These are phyloP conservation scores for Alternaria sp. DNA, from an alignment of 2,329 filamentous ascomycete species.

Conservation along the genomic window DNA sequence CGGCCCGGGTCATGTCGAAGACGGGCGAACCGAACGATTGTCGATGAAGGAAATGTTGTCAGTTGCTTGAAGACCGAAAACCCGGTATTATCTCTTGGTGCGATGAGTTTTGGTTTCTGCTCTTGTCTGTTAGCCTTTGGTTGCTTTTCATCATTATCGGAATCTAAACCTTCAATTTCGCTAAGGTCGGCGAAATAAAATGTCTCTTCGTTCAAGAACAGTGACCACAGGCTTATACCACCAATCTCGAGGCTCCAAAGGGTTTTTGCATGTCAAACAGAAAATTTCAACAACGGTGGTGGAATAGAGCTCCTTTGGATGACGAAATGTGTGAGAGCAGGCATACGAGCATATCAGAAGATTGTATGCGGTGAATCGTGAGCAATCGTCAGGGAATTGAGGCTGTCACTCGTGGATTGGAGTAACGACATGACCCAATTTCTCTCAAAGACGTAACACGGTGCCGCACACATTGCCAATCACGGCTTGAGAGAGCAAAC, in stretches of 20 bases:
- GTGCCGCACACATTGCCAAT: background rate
- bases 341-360: background rate
- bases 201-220: background rate
- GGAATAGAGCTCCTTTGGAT: background rate
- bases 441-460: background rate
- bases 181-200: background rate
- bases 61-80: constrained; percentile 3
- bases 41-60: background rate
- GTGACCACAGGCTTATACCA: background rate
- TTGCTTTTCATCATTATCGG: background rate
- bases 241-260: background rate
- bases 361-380: background rate
- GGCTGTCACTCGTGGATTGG: background rate
- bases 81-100: background rate
- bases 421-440: background rate
- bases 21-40: background rate
- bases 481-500: background rate
- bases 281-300: background rate
- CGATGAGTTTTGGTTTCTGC: background rate
- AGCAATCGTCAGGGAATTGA: background rate
- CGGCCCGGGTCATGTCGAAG: background rate
- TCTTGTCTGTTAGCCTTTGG: background rate
- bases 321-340: background rate
- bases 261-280: background rate
- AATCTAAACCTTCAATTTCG: background rate